phyloP scores from a whole-genome alignment of 83 land plant genomes.

The Larix sibirica region DNA sequence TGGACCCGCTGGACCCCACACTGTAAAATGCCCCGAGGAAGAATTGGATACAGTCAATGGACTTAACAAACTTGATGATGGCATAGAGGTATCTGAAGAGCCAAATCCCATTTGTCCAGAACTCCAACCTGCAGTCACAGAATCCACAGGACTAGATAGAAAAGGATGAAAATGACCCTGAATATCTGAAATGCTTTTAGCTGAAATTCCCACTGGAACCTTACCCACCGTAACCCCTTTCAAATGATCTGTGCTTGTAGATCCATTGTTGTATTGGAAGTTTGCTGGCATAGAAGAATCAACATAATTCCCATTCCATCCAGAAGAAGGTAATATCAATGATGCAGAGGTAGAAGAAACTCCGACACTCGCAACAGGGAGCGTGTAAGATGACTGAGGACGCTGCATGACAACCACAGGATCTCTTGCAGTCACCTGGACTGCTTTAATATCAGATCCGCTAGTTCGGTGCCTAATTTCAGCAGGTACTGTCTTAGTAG shows the following conservation, averaged over 20 bases:
- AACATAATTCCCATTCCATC: conserved; percentile 39
- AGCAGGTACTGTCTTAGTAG: conserved; percentile 31
- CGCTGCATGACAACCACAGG: conserved; percentile 64
- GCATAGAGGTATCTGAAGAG: background rate
- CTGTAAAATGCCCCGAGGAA: conserved; percentile 64
- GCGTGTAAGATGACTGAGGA: conserved; percentile 36
- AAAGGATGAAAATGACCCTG: conserved; percentile 25
- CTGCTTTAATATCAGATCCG: conserved; percentile 7
- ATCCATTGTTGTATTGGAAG: conserved; percentile 17
- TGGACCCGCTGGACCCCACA: conserved; percentile 40
- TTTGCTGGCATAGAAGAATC: conserved; percentile 21
- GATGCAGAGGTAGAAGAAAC: conserved; percentile 35
- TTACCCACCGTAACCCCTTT: conserved; percentile 17
- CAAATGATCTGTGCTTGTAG: conserved; percentile 7
- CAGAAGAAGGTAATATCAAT: conserved; percentile 5
- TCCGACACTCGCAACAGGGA: conserved; percentile 24
- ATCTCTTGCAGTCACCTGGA: conserved; percentile 43
- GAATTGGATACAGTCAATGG: conserved; percentile 32
- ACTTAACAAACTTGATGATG: conserved; percentile 10
- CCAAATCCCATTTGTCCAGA: conserved; percentile 25
- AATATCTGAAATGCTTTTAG: background rate
- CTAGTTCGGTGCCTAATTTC: conserved; percentile 24
- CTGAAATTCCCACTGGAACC: conserved; percentile 3
- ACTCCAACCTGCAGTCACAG: conserved; percentile 21
- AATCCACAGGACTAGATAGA: conserved; percentile 17